Evolutionary conservation across 768 basidiomycete species (phyloP).

Genomic region (Lactarius hengduanensis): DNA sequence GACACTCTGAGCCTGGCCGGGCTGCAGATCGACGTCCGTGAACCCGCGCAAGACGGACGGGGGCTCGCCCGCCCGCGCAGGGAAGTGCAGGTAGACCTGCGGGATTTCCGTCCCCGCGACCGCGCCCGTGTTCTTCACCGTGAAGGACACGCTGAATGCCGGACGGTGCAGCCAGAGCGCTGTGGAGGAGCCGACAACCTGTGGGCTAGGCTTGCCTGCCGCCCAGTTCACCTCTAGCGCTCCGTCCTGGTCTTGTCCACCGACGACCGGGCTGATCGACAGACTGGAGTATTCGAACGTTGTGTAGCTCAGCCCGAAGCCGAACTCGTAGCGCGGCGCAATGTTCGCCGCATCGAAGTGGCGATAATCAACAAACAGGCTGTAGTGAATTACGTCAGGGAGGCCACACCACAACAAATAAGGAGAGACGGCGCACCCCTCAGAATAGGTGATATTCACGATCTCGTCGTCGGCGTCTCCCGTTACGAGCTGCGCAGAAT

Average conservation of each 20-base stretch:
- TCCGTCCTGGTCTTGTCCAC: conserved; percentile 37
- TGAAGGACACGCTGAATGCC: conserved; percentile 59
- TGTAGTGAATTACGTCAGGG: background rate
- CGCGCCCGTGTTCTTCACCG: conserved; percentile 61
- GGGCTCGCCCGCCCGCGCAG: conserved; percentile 60
- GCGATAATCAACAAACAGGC: conserved; percentile 38
- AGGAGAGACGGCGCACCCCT: conserved; percentile 37
- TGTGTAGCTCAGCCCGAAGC: conserved; percentile 87
- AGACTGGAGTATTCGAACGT: conserved; percentile 70
- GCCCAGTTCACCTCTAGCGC: conserved; percentile 54
- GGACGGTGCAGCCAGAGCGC: conserved; percentile 73
- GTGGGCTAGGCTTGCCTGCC: conserved; percentile 52
- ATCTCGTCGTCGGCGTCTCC: conserved; percentile 35
- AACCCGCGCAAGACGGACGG: conserved; percentile 54
- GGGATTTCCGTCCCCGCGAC: conserved; percentile 71
- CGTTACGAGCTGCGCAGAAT: conserved; percentile 42
- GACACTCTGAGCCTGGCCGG: conserved; percentile 29
- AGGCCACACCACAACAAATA: conserved; percentile 15
- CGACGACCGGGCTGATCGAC: conserved; percentile 42
- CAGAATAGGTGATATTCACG: conserved; percentile 59
- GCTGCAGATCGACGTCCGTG: conserved; percentile 28
- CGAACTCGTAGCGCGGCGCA: conserved; percentile 83
- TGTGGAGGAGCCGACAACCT: conserved; percentile 55
- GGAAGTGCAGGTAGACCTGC: conserved; percentile 74
- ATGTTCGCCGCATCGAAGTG: conserved; percentile 58